Base-by-base conservation (phyloP, 129 eudicot genomes). In the Deinandra increscens region DNA sequence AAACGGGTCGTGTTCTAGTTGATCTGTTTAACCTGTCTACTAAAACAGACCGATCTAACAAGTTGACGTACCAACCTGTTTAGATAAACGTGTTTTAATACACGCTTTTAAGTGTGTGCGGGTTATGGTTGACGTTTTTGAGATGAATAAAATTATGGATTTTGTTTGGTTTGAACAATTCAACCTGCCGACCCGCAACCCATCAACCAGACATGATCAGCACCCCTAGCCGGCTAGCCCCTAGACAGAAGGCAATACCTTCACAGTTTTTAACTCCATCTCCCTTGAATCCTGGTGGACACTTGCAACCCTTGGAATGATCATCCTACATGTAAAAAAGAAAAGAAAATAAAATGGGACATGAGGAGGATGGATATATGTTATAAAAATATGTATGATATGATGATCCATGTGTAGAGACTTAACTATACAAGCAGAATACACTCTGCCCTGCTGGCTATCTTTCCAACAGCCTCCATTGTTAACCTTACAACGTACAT, bases 211-310 rank as follows among this genome's bases (percentile, higher is more conserved):
- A 26, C 31, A 26, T 3, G 3, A 26, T 26, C 3, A 3, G 3
- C 31, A 26, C 31, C 31, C 31, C 31, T 26, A 26, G 31, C 3
- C 31, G 1, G 1, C 31, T 26, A 26, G 31, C 3, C 31, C 31
- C 31, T 26, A 26, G 31, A 26, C 1, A 26, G 1, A 26, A 23
- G 8, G 23, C 18, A 2, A 71, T 58, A 91, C 97, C 97, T 83
- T 88, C 93, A 78, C 97, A 91, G 39, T 3, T 54, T 54, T 88
- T 80, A 33, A 83, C 78, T 73, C 97, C 97, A 46, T 91, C 88
- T 44, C 96, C 97, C 78, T 19, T 85, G 78, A 91, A 91, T 43
- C 97, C 97, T 3, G 85, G 80, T 44, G 97, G 97, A 71, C 97
- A 91, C 77, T 82, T 86, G 83, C 97, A 91, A 3, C 97, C 97